Percentiles rank a stretch among this genome's conserved stretches.
Conservation (phyloP, 768 basidiomycete species). For the Gautieria morchelliformis region DNA sequence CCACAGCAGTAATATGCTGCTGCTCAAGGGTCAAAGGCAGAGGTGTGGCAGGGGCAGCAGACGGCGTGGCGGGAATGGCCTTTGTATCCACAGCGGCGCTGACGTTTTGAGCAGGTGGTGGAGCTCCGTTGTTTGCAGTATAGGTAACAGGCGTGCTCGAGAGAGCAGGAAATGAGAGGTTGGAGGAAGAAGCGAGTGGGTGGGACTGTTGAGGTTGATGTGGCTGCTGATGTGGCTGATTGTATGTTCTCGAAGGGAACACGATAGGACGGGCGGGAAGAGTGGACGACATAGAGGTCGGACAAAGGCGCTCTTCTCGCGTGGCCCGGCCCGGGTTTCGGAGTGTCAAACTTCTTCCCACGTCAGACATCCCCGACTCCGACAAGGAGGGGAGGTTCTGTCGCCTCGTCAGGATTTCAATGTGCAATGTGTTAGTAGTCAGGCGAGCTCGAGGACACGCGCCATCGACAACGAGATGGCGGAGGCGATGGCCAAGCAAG, state of each 20-base stretch:
- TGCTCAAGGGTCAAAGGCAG: constrained; percentile 76
- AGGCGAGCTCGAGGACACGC: too few relatives aligned
- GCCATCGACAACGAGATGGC: too few relatives aligned
- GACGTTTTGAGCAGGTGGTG: not conserved
- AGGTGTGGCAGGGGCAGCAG: constrained; percentile 58
- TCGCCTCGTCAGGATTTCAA: too few relatives aligned
- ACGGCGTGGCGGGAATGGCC: constrained; percentile 26
- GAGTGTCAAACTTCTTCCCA: too few relatives aligned
- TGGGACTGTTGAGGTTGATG: not conserved
- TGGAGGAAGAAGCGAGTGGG: not conserved
- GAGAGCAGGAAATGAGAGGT: not conserved
- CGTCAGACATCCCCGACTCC: too few relatives aligned
- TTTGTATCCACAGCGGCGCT: not conserved
- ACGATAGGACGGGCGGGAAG: constrained; percentile 9
- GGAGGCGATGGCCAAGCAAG: too few relatives aligned
- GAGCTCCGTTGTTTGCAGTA: not conserved
- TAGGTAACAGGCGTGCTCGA: not conserved
- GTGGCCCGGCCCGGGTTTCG: too few relatives aligned
- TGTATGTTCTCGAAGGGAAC: constrained; percentile 6
- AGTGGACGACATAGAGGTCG: constrained; percentile 4
- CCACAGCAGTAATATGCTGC: constrained; percentile 92
- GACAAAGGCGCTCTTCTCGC: too few relatives aligned
- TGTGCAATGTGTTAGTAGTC: too few relatives aligned
- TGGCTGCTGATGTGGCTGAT: too few relatives aligned
- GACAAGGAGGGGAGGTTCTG: too few relatives aligned